Evolutionary conservation across 202 grass and related monocot species (phyloP), one percentile per base, ranked within the genome.

Genomic region (Setaria viridis): DNA sequence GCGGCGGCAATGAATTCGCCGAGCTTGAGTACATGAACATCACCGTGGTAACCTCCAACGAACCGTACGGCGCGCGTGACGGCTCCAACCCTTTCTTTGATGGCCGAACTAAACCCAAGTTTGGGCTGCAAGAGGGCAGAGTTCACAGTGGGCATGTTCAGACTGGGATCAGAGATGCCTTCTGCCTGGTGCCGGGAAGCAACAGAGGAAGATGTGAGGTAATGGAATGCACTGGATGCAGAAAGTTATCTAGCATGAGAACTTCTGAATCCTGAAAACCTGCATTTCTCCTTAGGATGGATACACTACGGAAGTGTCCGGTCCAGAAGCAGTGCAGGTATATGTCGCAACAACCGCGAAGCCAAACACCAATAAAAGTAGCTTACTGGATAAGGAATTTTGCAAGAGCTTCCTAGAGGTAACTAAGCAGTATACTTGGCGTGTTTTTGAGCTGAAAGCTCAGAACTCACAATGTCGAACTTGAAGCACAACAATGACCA

Each of bases 101-200:
- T 43, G 92, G 90, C 10, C 90, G 60, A 51, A 64, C 56, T 21
- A 20, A 70, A 79, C 92, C 94, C 6, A 92, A 81, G 81, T 94
- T 97, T 89, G 87, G 87, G 75, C 62, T 97, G 37, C 37, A 80
- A 73, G 82, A 78, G 9, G 78, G 72, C 79, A 91, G 90, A 85
- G 84, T 89, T 35, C 90, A 97, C 80, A 97, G 88, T 1, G 91
- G 94, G 49, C 92, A 97, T 92, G 91, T 94, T 89, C 86, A 94
- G 72, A 92, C 91, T 49, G 86, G 86, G 80, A 39, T 88, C 45
- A 82, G 70, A 75, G 94, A 97, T 84, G 80, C 58, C 63, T 95
- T 92, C 81, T 97, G 92, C 69, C 19, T 81, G 3, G 43, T 82
- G 13, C 68, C 86, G 2, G 81, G 84, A 80, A 82, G 88, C 16